These are phyloP conservation scores for Ceratobasidium sp. DNA, from an alignment of 1,284 basidiomycete species.

Conservation along the genomic window DNA sequence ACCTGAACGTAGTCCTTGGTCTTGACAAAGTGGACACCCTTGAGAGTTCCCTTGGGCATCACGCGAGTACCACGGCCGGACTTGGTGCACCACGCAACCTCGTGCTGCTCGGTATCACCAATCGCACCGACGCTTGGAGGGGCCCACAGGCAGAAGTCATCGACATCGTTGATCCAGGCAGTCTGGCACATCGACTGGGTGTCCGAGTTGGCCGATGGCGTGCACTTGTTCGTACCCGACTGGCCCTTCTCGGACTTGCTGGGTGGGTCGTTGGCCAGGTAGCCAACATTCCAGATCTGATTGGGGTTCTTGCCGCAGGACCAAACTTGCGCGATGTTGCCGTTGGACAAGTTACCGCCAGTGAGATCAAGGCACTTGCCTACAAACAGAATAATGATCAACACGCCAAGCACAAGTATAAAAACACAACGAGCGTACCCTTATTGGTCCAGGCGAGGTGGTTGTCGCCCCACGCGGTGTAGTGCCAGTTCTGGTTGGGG, in stretches of 20 bases:
- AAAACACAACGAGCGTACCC: neutral
- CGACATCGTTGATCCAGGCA: conserved; percentile 69
- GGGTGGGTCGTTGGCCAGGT: conserved; percentile 57
- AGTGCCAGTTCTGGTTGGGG: conserved; percentile 52
- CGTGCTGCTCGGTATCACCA: conserved; percentile 69
- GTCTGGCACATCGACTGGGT: conserved; percentile 68
- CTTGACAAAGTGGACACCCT: conserved; percentile 74
- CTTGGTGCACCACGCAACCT: conserved; percentile 76
- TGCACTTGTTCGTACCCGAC: conserved; percentile 71
- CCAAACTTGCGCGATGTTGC: conserved; percentile 27
- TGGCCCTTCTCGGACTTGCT: conserved; percentile 67
- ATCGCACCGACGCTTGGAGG: conserved; percentile 62
- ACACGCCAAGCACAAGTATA: conserved; percentile 54
- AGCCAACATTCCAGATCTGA: conserved; percentile 47
- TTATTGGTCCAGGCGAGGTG: conserved; percentile 50
- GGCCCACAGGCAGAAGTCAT: conserved; percentile 69
- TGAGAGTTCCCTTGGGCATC: conserved; percentile 79
- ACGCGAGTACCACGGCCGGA: conserved; percentile 72
- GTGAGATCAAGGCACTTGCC: conserved; percentile 32
- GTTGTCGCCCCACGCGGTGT: neutral
- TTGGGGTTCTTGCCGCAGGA: conserved; percentile 49
- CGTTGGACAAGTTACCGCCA: conserved; percentile 14
- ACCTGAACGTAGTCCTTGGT: conserved; percentile 57
- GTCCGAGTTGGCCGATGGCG: conserved; percentile 61
- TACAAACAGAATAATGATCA: neutral